Evolutionary conservation across 768 basidiomycete genomes (phyloP), one percentile per base, ranked within the genome.

Genomic region (Hortiboletus campestris): DNA sequence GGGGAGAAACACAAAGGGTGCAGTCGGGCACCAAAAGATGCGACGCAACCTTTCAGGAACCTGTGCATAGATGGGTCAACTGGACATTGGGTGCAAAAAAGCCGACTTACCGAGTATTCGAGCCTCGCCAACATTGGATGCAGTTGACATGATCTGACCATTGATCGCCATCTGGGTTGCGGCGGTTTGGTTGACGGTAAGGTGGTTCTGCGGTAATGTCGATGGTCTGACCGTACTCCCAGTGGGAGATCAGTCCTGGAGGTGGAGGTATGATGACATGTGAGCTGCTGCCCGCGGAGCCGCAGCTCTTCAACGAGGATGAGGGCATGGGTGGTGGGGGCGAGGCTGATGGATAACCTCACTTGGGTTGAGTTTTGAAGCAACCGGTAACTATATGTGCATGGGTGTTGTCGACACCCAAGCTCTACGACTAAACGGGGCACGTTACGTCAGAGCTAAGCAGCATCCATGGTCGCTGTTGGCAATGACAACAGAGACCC

Each of bases 91-190:
- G 34, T 14, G 14, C 34, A 13, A 35, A 6, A 16, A 35, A 16
- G 34, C 34, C 8, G 11, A 40, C 43, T 12, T 28, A 53, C 44
- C 42, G 28, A 38, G 34, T n/a, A 44, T 19, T 25, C 42, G 6
- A 53, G 43, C 28, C 22, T 31, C 11, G 46, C 51, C 28, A 53
- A 10, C 7, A 53, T 38, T 2, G 44, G 51, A 4, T 13, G 13
- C n/a, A n/a, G n/a, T n/a, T 36, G 59, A 65, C 59, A 69, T 52
- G 48, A 71, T 60, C 12, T 63, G 61, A 3, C 66, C 61, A n/a
- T 49, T 71, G 70, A 55, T 72, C 66, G 19, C 71, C 69, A 50
- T 74, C 72, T 35, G 73, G 72, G 56, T 71, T 74, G 22, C 83
- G 76, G 36, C 83, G 75, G 32, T 73, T 76, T 35, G 76, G 74